Evolutionary conservation across 495 filamentous ascomycete species (phyloP), one percentile per base, ranked within the genome.

Genomic region (Usnea hakonensis): DNA sequence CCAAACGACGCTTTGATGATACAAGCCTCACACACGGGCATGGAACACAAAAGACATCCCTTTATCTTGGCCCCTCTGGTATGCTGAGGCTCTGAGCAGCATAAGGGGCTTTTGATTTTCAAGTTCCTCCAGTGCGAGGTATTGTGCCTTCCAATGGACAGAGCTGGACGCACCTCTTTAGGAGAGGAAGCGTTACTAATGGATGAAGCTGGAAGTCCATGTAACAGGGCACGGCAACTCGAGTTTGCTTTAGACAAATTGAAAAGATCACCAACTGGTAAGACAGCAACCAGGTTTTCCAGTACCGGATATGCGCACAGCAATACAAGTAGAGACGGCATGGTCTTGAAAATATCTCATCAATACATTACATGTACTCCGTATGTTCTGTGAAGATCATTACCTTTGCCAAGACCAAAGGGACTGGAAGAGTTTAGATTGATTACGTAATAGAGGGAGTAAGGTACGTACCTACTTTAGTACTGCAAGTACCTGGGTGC

Each of bases 21-120:
- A 37, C 70, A 72, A 37, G 62, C 67, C 40, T 72, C 70, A 55
- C 70, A 72, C 23, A 71, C 55, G 23, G 70, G 70, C 50, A 67
- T 65, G n/a, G 67, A 69, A 52, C 70, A 72, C 50, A 65, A 58
- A 13, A 65, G 66, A 41, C 70, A 72, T 44, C 65, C 52, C 28
- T 60, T 50, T 26, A 63, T 48, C 14, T 57, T 66, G 23, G 38
- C 37, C 7, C 64, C 69, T 60, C 59, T 54, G 10, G 60, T 66
- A 57, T 72, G 70, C 3, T 60, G 50, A 8, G 37, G 40, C 50
- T 70, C 69, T 1, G 60, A 61, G 57, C 69, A 72, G 11, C 33
- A 30, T 23, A 69, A 43, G 11, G 41, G 58, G 23, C 67, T 64
- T 55, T 57, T 60, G 11, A 50, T 35, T 59, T 72, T 72, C 32